Conservation (phyloP, 2,329 filamentous ascomycete genomes). For the Verticillium zaregamsianum region DNA sequence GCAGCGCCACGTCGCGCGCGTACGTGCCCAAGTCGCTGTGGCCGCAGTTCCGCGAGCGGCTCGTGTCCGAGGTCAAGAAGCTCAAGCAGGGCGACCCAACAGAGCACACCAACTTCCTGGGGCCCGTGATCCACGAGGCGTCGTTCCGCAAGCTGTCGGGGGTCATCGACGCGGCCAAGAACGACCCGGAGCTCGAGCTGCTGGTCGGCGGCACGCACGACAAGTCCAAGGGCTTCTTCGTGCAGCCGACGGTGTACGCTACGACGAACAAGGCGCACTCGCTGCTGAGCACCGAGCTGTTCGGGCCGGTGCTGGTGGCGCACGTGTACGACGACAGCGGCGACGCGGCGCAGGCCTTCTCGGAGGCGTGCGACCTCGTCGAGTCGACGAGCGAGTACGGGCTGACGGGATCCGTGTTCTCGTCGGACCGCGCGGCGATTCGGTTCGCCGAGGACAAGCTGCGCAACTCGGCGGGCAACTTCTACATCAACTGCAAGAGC, state of each 20-base stretch:
- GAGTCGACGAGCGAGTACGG: conserved; percentile 73
- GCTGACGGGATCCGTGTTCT: conserved; percentile 73
- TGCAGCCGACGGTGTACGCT: conserved; percentile 78
- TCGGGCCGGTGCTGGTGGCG: conserved; percentile 71
- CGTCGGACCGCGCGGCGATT: conserved; percentile 61
- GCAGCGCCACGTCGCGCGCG: conserved; percentile 75
- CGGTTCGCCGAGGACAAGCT: conserved; percentile 67
- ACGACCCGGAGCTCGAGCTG: conserved; percentile 67
- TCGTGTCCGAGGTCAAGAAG: conserved; percentile 64
- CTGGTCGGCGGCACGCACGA: conserved; percentile 75
- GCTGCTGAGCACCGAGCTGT: conserved; percentile 74
- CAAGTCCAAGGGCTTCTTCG: conserved; percentile 73
- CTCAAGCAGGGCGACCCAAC: conserved; percentile 67
- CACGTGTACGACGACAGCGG: conserved; percentile 73
- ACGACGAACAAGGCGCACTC: conserved; percentile 70
- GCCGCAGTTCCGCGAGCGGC: conserved; percentile 63
- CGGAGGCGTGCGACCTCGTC: conserved; percentile 56
- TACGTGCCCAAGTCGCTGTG: conserved; percentile 76
- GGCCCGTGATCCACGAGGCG: conserved; percentile 77
- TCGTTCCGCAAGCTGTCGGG: conserved; percentile 77
- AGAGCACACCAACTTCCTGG: conserved; percentile 75
- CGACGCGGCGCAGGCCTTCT: conserved; percentile 50
- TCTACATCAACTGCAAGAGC: conserved; percentile 83
- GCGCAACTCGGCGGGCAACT: conserved; percentile 73
- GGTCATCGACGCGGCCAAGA: conserved; percentile 77